These are phyloP conservation scores for Leishmania mexicana DNA, from an alignment of 208 protist species.

Conservation along the genomic window DNA sequence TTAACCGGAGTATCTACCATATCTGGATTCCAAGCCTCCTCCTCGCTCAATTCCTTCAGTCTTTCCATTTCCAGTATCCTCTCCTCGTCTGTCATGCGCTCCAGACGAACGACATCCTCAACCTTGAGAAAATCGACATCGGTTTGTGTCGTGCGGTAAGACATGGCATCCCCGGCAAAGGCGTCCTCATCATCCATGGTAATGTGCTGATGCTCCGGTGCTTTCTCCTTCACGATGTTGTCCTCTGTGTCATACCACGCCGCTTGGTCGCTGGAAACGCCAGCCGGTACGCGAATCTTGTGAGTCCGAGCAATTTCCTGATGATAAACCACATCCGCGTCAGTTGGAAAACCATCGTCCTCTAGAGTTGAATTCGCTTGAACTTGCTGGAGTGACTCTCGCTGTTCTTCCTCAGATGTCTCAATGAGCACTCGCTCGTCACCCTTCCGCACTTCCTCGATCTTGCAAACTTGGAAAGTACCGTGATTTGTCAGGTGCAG, in stretches of 20 bases:
- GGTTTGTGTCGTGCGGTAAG: slow-evolving; percentile 75
- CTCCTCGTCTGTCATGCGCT: slow-evolving; percentile 89
- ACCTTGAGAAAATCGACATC: slow-evolving; percentile 87
- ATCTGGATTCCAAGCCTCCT: slow-evolving; percentile 86
- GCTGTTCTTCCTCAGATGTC: slow-evolving; percentile 47
- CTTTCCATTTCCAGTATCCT: slow-evolving; percentile 66
- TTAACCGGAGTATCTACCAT: slow-evolving; percentile 88
- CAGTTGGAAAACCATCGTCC: slow-evolving; percentile 67
- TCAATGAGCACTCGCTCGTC: slow-evolving; percentile 51
- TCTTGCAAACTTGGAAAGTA: slow-evolving; percentile 82
- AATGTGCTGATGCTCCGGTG: slow-evolving; percentile 13
- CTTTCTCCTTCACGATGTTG: slow-evolving; percentile 36
- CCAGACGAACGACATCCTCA: slow-evolving; percentile 77
- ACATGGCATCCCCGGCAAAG: slow-evolving; percentile 63
- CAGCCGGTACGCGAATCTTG: slow-evolving; percentile 70
- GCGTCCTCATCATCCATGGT: slow-evolving; percentile 55
- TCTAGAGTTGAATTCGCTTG: slow-evolving; percentile 80
- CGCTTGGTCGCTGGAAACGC: slow-evolving; percentile 72
- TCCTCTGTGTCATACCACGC: slow-evolving; percentile 80
- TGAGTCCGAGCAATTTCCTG: slow-evolving; percentile 32
- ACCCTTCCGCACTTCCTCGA: slow-evolving; percentile 31
- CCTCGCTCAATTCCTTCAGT: slow-evolving; percentile 75
- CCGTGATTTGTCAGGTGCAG: slow-evolving; percentile 90
- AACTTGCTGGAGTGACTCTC: slow-evolving; percentile 76
- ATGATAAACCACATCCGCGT: slow-evolving; percentile 72